These are phyloP conservation scores for Boletellus emodensis DNA, from an alignment of 768 basidiomycete species.

Conservation along the genomic window DNA sequence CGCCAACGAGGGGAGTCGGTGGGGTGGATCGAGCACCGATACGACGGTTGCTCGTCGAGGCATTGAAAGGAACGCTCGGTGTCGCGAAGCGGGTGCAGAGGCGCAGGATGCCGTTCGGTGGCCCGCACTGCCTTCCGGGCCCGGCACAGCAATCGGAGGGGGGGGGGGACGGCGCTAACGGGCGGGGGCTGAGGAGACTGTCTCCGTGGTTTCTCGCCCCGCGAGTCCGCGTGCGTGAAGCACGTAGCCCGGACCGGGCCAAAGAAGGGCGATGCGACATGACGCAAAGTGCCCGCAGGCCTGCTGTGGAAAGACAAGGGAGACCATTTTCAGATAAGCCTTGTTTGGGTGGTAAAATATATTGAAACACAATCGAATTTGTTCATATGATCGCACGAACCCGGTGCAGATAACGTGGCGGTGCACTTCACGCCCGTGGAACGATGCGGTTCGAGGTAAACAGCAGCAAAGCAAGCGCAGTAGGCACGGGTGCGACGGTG, in stretches of 20 bases:
- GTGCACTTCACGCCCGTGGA: background rate
- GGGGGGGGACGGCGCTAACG: background rate
- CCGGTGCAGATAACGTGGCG: background rate
- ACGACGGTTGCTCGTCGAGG: background rate
- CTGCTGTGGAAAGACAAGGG: slow-evolving; percentile 18
- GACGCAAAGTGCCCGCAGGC: background rate
- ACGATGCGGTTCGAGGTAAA: background rate
- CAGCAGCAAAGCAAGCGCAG: background rate
- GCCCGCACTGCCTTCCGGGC: slow-evolving; percentile 19
- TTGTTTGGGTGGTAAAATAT: slow-evolving; percentile 5
- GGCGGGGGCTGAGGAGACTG: background rate
- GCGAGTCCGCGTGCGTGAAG: background rate
- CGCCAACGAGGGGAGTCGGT: slow-evolving; percentile 10
- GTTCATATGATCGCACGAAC: slow-evolving; percentile 7
- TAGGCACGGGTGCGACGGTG: background rate
- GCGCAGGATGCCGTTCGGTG: slow-evolving; percentile 15
- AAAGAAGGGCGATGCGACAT: background rate
- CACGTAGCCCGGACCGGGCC: background rate
- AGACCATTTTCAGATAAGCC: slow-evolving; percentile 19
- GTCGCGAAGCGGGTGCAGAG: slow-evolving; percentile 7
- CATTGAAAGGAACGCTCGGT: background rate
- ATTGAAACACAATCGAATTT: slow-evolving; percentile 4
- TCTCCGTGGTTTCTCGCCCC: slow-evolving; percentile 1
- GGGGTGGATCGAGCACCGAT: background rate
- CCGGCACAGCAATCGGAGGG: slow-evolving; percentile 18